A percentile compares a stretch with the other conserved stretches of the same genome.
Conservation (phyloP, 495 filamentous ascomycete species). For the Pyrenula massariospora region DNA sequence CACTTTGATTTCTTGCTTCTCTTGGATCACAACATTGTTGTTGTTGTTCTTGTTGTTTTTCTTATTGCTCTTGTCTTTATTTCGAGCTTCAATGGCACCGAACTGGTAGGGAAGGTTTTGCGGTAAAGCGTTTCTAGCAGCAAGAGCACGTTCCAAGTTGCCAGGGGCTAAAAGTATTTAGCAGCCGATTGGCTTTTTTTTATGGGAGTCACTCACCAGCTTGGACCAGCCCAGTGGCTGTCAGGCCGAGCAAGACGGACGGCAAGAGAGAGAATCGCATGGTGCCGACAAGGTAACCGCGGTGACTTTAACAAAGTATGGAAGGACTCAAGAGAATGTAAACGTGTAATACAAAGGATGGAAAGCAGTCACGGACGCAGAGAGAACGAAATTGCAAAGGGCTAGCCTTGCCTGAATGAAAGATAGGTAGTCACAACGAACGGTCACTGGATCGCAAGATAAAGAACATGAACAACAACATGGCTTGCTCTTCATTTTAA, state of each 20-base stretch:
- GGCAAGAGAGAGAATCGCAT: not conserved
- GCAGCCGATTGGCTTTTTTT: not conserved
- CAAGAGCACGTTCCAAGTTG: not conserved
- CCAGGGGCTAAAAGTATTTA: not conserved
- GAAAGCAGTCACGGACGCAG: not conserved
- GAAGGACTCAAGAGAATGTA: not conserved
- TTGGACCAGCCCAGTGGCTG: not conserved
- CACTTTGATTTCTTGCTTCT: not conserved
- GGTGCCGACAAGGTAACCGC: not conserved
- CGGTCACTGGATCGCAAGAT: not conserved
- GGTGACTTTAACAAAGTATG: not conserved
- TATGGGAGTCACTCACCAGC: not conserved
- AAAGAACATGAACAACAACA: not conserved
- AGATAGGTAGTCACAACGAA: not conserved
- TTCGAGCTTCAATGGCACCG: not conserved
- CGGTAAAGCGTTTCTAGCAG: not conserved
- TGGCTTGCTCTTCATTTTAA: not conserved
- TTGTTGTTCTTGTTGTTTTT: not conserved
- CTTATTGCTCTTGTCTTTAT: not conserved
- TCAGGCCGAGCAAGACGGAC: not conserved
- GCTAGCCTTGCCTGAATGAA: not conserved
- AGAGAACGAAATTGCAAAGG: not conserved
- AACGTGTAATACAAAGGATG: not conserved
- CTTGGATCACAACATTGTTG: not conserved
- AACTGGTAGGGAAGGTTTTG: not conserved